Conservation (phyloP, 208 protist species). For the Trypanosomatidae sp. region DNA sequence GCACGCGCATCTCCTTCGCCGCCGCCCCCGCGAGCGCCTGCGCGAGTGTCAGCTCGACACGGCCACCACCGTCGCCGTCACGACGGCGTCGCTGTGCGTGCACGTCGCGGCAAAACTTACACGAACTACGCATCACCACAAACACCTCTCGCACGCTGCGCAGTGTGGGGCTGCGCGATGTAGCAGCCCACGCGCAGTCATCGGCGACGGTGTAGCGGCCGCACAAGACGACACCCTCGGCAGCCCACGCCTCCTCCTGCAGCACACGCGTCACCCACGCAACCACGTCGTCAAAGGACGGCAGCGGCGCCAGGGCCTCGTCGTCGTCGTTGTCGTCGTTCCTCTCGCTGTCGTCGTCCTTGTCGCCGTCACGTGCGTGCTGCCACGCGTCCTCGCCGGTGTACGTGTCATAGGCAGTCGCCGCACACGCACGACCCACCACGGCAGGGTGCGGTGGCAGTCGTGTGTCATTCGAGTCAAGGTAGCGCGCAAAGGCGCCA, state of each 20-base stretch:
- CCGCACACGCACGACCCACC: conserved; percentile 8
- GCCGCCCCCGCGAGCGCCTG: conserved; percentile 27
- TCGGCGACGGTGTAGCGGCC: conserved; percentile 64
- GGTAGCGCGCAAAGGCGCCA: conserved; percentile 41
- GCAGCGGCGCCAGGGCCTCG: conserved; percentile 1
- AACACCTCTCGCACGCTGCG: conserved; percentile 51
- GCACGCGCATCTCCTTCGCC: conserved; percentile 50
- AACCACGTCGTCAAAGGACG: conserved; percentile 34
- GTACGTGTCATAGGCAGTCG: conserved; percentile 69
- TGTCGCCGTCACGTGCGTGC: not conserved
- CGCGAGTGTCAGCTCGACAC: conserved; percentile 45
- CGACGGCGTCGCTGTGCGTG: conserved; percentile 18
- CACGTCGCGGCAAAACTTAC: conserved; percentile 59
- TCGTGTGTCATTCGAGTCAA: conserved; percentile 67
- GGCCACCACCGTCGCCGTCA: not conserved
- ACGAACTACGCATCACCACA: conserved; percentile 64
- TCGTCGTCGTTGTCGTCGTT: not conserved
- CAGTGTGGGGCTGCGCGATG: conserved; percentile 38
- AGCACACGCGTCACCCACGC: conserved; percentile 26
- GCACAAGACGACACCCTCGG: conserved; percentile 60
- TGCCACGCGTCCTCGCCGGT: conserved; percentile 69
- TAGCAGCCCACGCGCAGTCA: conserved; percentile 62
- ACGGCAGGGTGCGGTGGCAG: conserved; percentile 37
- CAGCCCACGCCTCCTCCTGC: conserved; percentile 9
- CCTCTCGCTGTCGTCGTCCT: not conserved